Percentiles rank a stretch among this genome's conserved stretches.
These are phyloP conservation scores for Backusella morwellensis DNA, from an alignment of 192 early-diverging fungal species.

Conservation along the genomic window DNA sequence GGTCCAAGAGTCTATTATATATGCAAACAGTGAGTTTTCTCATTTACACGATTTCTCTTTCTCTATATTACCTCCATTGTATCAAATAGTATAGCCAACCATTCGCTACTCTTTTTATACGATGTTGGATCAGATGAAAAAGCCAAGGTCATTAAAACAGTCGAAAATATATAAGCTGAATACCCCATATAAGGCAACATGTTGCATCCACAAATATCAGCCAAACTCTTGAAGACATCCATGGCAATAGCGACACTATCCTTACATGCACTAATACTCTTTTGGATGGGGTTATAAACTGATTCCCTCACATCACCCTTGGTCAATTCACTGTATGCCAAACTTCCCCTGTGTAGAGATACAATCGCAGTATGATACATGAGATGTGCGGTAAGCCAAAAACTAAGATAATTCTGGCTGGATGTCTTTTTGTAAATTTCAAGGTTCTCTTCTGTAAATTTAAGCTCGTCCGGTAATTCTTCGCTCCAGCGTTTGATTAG, in stretches of 20 bases:
- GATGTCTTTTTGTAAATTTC: constrained; percentile 10
- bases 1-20: not conserved
- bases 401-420: constrained; percentile 21
- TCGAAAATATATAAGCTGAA: constrained; percentile 31
- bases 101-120: constrained; percentile 18
- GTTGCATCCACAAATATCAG: constrained; percentile 23
- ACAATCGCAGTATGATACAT: constrained; percentile 23
- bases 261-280: constrained; percentile 24
- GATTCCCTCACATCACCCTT: not conserved
- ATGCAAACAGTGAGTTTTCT: not conserved
- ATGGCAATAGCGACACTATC: constrained; percentile 16
- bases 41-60: not conserved
- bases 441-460: constrained; percentile 13
- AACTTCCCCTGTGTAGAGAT: constrained; percentile 25
- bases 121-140: constrained; percentile 19
- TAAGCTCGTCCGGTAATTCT: constrained; percentile 7
- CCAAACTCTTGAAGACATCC: constrained; percentile 20
- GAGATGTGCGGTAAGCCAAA: constrained; percentile 26
- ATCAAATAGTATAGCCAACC: constrained; percentile 15
- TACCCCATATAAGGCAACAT: constrained; percentile 30
- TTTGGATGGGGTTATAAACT: not conserved
- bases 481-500: constrained; percentile 13
- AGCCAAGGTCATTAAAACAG: constrained; percentile 27
- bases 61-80: constrained; percentile 7
- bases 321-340: constrained; percentile 24